Base-by-base conservation (phyloP, 2,329 filamentous ascomycete genomes). In the Fusarium decemcellulare region DNA sequence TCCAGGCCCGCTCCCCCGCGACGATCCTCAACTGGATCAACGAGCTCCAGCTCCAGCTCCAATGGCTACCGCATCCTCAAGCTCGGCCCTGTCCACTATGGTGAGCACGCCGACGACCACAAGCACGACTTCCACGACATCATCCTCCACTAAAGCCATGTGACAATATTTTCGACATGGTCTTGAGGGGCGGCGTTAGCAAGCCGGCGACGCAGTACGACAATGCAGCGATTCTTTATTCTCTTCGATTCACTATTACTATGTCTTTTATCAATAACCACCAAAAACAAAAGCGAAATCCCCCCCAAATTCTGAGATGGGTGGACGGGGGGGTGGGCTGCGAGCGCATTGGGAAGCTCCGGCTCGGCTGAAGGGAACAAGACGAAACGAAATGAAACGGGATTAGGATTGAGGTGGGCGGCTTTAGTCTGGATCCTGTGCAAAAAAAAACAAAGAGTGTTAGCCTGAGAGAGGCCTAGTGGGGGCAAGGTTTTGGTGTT, bases 11-110 rank as follows among this genome's bases (percentile, higher is more conserved):
- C 61, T 18, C 48, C 65, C 43, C 76, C 75, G 72, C 84, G 87
- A 76, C 87, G 88, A 77, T 86, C 84, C 67, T 88, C 86, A 61
- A 78, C 79, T 67, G 78, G 65, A 59, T 59, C 57, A 16, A 37
- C 76, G 68, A 82, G 78, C 74, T 70, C 68, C 61, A 73, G 66
- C 59, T 76, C 78, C 65, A 77, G 75, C 72, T 83, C 78, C 74
- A 74, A 70, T 60, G 77, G 81, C 67, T 80, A 81, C 71, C 83
- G 84, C 62, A 87, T 91, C 78, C 85, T 91, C 71, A 90, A 90
- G 83, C 87, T 91, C 61, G 87, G 87, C 27, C 88, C 88, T 36
- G 88, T 91, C 63, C 87, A 90, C 84, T 90, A 84, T 79, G 89
- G 89, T 70, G 88, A 87, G 82, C 86, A 88, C 78, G 80, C 81